Conservation (phyloP, 2,329 filamentous ascomycete genomes). For the Chalaropsis thielavioides region DNA sequence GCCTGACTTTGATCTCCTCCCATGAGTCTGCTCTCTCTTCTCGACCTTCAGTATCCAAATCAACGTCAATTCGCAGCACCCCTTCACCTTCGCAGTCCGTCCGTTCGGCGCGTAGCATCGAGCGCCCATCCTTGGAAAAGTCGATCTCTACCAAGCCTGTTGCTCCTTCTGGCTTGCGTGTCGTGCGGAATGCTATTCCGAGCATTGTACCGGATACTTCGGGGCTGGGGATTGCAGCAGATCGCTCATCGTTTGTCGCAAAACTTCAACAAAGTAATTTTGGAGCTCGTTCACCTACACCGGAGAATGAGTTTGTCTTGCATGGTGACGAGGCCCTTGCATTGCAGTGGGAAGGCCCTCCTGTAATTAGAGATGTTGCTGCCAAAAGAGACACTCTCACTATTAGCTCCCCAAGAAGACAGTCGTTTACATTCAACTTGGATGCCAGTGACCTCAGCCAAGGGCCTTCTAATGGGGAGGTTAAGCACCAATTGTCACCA, state of each 20-base stretch:
- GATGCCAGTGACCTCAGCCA: neutral
- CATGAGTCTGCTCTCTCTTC: constrained; percentile 13
- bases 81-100: constrained; percentile 16
- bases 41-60: constrained; percentile 11
- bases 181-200: constrained; percentile 14
- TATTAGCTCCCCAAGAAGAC: constrained; percentile 31
- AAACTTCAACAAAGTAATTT: constrained; percentile 1
- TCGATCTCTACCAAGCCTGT: constrained; percentile 10
- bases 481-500: neutral
- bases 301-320: constrained; percentile 12
- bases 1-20: constrained; percentile 8
- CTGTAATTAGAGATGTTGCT: constrained; percentile 34
- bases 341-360: constrained; percentile 23
- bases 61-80: constrained; percentile 11
- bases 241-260: constrained; percentile 6
- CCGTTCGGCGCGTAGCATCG: constrained; percentile 12
- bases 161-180: constrained; percentile 14
- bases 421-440: constrained; percentile 36
- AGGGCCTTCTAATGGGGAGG: neutral
- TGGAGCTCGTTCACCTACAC: constrained; percentile 11
- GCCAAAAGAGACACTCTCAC: constrained; percentile 39
- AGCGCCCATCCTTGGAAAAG: constrained; percentile 16
- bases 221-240: neutral
- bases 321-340: constrained; percentile 27
- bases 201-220: constrained; percentile 11